Evolutionary conservation across 306 rosid genomes (phyloP).

Genomic region (Delonix regia): DNA sequence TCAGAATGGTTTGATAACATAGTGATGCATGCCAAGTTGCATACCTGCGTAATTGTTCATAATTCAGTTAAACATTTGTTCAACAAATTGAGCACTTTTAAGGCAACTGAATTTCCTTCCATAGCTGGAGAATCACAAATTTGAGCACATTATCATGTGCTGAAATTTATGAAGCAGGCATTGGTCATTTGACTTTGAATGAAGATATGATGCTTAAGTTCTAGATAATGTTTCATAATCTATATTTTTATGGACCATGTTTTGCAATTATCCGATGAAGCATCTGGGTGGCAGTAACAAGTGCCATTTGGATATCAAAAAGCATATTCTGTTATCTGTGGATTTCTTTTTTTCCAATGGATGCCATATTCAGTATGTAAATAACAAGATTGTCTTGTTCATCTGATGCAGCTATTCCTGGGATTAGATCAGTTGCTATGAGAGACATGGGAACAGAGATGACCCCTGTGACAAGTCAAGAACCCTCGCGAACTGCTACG

Average conservation of each 20-base stretch:
- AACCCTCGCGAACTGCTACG: conserved; percentile 91
- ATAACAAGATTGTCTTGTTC: conserved; percentile 29
- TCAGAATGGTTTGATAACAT: too few species aligned
- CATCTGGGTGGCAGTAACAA: neutral
- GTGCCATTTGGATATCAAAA: neutral
- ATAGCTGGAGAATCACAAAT: conserved; percentile 6
- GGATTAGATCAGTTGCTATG: conserved; percentile 90
- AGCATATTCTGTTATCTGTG: neutral
- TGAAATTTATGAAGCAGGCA: neutral
- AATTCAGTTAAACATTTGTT: neutral
- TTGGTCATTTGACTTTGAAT: conserved; percentile 3
- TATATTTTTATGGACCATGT: neutral
- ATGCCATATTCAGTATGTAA: conserved; percentile 9
- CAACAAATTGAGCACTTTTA: neutral
- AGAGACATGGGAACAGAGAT: conserved; percentile 99
- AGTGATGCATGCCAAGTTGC: too few species aligned
- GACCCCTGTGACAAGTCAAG: conserved; percentile 93
- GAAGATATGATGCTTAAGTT: conserved; percentile 8
- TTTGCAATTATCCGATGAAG: neutral
- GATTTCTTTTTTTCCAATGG: too few species aligned
- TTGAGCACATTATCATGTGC: neutral
- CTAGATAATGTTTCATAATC: conserved; percentile 13
- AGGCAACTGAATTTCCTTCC: neutral
- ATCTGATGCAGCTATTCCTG: conserved; percentile 60
- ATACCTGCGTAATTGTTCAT: neutral